Evolutionary conservation across 257 asterid species (phyloP).

Genomic region (Cynanchum wilfordii): DNA sequence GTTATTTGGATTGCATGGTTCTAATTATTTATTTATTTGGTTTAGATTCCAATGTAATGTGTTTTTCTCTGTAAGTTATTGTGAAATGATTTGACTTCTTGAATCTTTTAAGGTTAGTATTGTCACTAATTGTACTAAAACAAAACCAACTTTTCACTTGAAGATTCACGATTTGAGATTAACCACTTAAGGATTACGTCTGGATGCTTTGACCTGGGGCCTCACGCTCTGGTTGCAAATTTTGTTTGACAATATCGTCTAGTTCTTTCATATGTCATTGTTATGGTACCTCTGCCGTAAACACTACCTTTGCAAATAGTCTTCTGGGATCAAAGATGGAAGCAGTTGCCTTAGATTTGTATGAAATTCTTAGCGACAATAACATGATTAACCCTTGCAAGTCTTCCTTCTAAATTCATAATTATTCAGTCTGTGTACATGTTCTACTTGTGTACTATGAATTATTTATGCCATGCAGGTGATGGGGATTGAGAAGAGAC

Average conservation of each 20-base stretch:
- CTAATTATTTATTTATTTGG: not conserved
- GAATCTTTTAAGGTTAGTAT: not conserved
- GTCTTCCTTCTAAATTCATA: not conserved
- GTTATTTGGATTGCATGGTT: not conserved
- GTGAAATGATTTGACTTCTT: not conserved
- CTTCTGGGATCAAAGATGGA: not conserved
- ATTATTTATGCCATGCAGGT: conserved; percentile 49
- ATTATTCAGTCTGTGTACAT: not conserved
- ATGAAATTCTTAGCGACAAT: not conserved
- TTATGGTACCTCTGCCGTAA: not conserved
- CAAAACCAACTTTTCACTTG: not conserved
- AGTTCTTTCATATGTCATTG: not conserved
- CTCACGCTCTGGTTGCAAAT: not conserved
- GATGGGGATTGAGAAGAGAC: conserved; percentile 65
- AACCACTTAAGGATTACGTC: not conserved
- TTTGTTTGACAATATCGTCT: not conserved
- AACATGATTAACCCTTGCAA: not conserved
- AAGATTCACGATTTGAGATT: not conserved
- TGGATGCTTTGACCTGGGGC: not conserved
- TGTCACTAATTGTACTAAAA: not conserved
- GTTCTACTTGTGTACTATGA: not conserved
- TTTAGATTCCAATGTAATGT: not conserved
- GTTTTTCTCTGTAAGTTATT: not conserved
- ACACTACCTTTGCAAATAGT: not conserved
- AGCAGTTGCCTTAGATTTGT: not conserved